Percentiles rank a stretch among this genome's conserved stretches.
phyloP scores from a whole-genome alignment of 2,329 filamentous ascomycete species.

The Fusarium coicis region DNA sequence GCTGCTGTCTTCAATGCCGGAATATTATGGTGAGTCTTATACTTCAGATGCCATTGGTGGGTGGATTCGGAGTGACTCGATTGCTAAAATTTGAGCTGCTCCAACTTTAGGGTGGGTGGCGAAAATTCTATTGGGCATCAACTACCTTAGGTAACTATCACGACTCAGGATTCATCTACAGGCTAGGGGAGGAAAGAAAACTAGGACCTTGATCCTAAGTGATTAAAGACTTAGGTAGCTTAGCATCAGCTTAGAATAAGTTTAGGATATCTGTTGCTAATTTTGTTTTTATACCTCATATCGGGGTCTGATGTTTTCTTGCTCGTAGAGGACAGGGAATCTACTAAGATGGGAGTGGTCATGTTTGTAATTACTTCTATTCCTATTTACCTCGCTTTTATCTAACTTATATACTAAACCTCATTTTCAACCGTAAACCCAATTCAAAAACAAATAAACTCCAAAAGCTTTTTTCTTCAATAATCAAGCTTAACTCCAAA shows the following conservation, averaged over 20 bases:
- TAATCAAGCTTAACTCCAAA: slow-evolving; percentile 16
- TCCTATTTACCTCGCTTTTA: slow-evolving; percentile 12
- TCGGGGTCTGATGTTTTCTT: no score
- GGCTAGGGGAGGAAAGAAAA: no score
- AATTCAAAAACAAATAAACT: not conserved
- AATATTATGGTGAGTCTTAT: slow-evolving; percentile 11
- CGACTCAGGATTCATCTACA: not conserved
- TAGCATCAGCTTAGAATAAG: no score
- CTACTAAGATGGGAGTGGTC: not conserved
- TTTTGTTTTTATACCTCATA: no score
- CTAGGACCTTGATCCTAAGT: no score
- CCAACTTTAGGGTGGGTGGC: slow-evolving; percentile 40
- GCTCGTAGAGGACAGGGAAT: not conserved
- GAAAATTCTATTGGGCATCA: slow-evolving; percentile 42
- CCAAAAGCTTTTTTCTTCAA: not conserved
- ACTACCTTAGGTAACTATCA: slow-evolving; percentile 12
- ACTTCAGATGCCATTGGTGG: slow-evolving; percentile 17
- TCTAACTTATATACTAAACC: not conserved
- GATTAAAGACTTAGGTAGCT: no score
- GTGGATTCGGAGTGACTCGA: slow-evolving; percentile 14
- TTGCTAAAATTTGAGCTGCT: slow-evolving; percentile 41
- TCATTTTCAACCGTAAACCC: not conserved
- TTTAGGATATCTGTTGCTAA: no score
- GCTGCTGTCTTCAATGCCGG: not conserved
- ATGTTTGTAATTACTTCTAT: slow-evolving; percentile 1